These are phyloP conservation scores for Fusarium pininemorale DNA, from an alignment of 2,329 filamentous ascomycete species.

Conservation along the genomic window DNA sequence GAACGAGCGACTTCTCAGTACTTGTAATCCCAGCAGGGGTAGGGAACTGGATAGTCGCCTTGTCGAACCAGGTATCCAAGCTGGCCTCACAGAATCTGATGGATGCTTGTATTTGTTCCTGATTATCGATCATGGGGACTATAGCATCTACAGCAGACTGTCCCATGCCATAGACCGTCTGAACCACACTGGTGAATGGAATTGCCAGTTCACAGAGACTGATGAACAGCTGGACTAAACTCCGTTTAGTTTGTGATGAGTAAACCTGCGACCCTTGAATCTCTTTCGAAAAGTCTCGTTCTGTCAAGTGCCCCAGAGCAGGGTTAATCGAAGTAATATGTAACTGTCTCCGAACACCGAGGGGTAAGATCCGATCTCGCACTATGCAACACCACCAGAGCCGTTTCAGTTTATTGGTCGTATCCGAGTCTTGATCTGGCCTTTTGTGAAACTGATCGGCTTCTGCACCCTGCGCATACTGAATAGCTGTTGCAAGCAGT, in stretches of 20 bases:
- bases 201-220: not conserved
- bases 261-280: not conserved
- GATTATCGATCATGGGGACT: not conserved
- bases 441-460: not conserved
- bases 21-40: constrained; percentile 3
- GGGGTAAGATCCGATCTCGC: not conserved
- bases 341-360: not conserved
- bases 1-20: not conserved
- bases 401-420: rapidly evolving
- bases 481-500: not conserved
- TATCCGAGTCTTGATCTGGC: not conserved
- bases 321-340: not conserved
- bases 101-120: rapidly evolving
- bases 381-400: not conserved
- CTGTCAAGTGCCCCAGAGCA: not conserved
- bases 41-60: not conserved
- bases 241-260: not conserved
- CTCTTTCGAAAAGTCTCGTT: not conserved
- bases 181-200: not conserved
- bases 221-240: rapidly evolving
- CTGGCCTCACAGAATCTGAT: not conserved
- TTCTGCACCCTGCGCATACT: rapidly evolving
- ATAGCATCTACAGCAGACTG: not conserved
- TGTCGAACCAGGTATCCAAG: constrained; percentile 7
- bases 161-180: not conserved